Percentiles rank a stretch among this genome's conserved stretches.
phyloP scores from a whole-genome alignment of 139 green algal genomes.

The Diplosphaera chodatii region DNA sequence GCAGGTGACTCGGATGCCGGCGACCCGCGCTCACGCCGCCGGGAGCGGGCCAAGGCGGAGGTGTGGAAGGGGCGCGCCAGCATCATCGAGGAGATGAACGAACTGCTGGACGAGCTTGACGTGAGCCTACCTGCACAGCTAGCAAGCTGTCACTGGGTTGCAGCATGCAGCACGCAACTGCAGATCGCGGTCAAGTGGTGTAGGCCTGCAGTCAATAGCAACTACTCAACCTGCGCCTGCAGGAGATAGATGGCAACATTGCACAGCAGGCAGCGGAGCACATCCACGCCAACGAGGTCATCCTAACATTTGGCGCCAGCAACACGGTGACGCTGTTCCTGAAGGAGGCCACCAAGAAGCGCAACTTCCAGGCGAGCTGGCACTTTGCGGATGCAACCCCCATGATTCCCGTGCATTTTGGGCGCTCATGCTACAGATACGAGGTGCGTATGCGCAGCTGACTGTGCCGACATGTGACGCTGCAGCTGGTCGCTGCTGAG shows the following conservation, averaged over 20 bases:
- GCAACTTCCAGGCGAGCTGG: constrained; percentile 88
- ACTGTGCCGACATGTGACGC: no score
- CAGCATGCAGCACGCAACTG: no score
- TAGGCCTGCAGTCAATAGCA: no score
- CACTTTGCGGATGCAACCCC: no score
- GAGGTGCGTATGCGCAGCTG: no score
- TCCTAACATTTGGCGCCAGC: constrained; percentile 76
- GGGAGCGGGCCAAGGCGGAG: background rate
- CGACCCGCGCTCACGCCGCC: background rate
- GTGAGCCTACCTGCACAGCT: no score
- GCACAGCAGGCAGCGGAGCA: constrained; percentile 83
- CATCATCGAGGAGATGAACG: constrained; percentile 91
- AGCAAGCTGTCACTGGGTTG: no score
- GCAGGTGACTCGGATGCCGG: background rate
- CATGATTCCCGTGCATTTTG: no score
- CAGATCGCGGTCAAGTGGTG: no score
- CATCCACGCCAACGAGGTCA: constrained; percentile 89
- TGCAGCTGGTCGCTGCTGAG: constrained; percentile 90
- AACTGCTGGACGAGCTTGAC: constrained; percentile 91
- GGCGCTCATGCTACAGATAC: no score
- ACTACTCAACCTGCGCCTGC: no score
- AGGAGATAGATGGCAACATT: constrained; percentile 71
- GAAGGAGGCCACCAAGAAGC: constrained; percentile 78
- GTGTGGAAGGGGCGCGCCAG: constrained; percentile 54
- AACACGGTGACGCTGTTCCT: constrained; percentile 79